A percentile compares a stretch with the other conserved stretches of the same genome.
phyloP scores from a whole-genome alignment of 176 grass and related monocot genomes.

The Bonia amplexicaulis region DNA sequence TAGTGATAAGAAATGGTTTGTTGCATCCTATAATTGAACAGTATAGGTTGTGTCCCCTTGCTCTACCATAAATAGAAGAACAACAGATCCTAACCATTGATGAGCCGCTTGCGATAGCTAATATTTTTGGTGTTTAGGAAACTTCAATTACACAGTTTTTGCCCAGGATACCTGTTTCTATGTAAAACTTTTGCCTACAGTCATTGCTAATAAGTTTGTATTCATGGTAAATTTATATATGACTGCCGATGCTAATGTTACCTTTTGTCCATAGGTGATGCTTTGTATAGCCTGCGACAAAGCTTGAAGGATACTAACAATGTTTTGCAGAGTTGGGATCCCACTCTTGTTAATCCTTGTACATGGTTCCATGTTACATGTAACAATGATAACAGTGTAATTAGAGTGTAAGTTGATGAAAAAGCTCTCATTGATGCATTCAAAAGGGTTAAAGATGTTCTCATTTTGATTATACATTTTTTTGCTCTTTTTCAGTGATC shows the following conservation, averaged over 20 bases:
- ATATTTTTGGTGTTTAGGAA: background rate
- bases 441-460: background rate
- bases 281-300: constrained; percentile 48
- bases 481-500: constrained; percentile 49
- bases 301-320: constrained; percentile 57
- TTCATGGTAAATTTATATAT: background rate
- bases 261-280: constrained; percentile 52
- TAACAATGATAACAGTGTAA: constrained; percentile 63
- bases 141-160: background rate
- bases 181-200: background rate
- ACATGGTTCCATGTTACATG: constrained; percentile 87
- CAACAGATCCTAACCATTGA: background rate
- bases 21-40: constrained; percentile 13
- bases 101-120: background rate
- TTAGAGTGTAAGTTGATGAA: constrained; percentile 61
- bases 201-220: background rate
- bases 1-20: background rate
- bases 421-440: background rate
- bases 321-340: constrained; percentile 76
- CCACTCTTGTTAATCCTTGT: constrained; percentile 67
- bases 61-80: background rate
- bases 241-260: background rate
- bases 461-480: background rate
- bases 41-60: background rate
- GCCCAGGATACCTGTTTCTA: background rate